A percentile compares a stretch with the other conserved stretches of the same genome.
These are phyloP conservation scores for Musa balbisiana DNA, from an alignment of 202 grass and related monocot genomes.

Conservation along the genomic window DNA sequence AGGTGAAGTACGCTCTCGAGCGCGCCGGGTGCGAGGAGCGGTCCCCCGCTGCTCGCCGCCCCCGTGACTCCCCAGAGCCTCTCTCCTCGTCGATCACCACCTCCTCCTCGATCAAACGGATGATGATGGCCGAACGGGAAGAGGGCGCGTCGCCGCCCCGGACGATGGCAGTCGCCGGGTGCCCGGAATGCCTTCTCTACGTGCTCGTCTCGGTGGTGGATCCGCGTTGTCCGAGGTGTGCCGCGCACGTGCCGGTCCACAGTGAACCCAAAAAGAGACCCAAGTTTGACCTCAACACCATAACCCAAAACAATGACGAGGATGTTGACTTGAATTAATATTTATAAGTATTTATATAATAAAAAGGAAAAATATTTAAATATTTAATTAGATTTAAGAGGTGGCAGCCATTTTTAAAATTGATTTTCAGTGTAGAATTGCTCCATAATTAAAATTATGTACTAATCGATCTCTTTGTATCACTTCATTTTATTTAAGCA, in stretches of 20 bases:
- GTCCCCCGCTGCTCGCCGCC: too few relatives aligned
- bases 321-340: not conserved
- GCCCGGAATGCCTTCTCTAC: conserved; percentile 79
- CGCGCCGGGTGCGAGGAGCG: conserved; percentile 41
- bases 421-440: too few relatives aligned
- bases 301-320: not conserved
- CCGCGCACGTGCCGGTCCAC: conserved; percentile 57
- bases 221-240: conserved; percentile 68
- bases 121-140: not conserved
- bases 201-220: conserved; percentile 70
- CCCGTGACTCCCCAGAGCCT: conserved; percentile 20
- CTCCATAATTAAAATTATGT: too few relatives aligned
- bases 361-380: too few relatives aligned
- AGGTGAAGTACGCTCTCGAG: conserved; percentile 71
- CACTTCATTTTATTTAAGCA: too few relatives aligned
- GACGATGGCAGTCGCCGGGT: conserved; percentile 55
- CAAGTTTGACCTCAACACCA: conserved; percentile 10
- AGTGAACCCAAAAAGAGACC: conserved; percentile 21
- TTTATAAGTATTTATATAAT: too few relatives aligned
- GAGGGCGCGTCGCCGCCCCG: conserved; percentile 10
- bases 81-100: conserved; percentile 54
- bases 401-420: too few relatives aligned
- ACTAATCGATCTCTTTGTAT: too few relatives aligned
- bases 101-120: conserved; percentile 28
- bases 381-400: too few relatives aligned